A percentile compares a stretch with the other conserved stretches of the same genome.
Conservation (phyloP, 2,329 filamentous ascomycete genomes). For the Diaporthe batatas region DNA sequence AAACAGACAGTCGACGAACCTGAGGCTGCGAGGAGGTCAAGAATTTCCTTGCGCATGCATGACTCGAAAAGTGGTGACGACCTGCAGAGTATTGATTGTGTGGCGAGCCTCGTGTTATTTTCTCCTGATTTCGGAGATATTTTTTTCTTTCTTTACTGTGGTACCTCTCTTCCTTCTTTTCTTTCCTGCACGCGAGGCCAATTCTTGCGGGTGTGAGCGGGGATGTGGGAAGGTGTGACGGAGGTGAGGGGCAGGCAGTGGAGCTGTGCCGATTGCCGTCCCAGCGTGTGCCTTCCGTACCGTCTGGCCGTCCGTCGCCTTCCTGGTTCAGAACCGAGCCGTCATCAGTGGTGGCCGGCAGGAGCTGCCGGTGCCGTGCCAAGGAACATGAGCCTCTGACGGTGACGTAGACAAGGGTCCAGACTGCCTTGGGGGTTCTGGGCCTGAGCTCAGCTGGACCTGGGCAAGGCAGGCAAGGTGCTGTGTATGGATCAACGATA, state of each 20-base stretch:
- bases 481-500: not conserved
- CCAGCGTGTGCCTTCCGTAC: not conserved
- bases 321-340: slow-evolving; percentile 22
- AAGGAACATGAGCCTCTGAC: slow-evolving; percentile 23
- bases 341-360: slow-evolving; percentile 22
- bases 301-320: not conserved
- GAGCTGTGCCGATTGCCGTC: slow-evolving; percentile 20
- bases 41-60: slow-evolving; percentile 10
- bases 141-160: too few relatives aligned
- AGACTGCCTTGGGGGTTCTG: slow-evolving; percentile 23
- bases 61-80: not conserved
- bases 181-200: not conserved
- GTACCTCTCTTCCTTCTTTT: not conserved
- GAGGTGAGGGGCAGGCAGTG: slow-evolving; percentile 13
- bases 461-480: not conserved
- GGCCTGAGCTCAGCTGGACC: slow-evolving; percentile 18
- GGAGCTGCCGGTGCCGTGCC: slow-evolving; percentile 9
- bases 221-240: not conserved
- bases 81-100: slow-evolving; percentile 18
- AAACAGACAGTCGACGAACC: not conserved
- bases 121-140: not conserved
- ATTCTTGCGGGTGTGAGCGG: not conserved
- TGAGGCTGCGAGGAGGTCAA: not conserved
- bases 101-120: not conserved
- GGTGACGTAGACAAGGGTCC: slow-evolving; percentile 32